phyloP scores from a whole-genome alignment of 768 basidiomycete species.

The Kwoniella dejecticola region DNA sequence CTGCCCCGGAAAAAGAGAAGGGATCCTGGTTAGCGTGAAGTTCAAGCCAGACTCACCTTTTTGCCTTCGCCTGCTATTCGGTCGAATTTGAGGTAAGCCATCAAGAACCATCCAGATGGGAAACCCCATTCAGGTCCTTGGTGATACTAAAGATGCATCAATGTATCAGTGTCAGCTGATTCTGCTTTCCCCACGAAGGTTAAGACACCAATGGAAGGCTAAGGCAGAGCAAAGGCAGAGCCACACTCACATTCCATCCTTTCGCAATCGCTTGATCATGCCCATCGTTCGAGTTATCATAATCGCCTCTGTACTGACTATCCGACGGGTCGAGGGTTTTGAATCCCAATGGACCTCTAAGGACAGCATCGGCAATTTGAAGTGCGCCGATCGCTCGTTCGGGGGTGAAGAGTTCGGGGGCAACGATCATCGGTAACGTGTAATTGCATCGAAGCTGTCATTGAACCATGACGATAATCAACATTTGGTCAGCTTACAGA shows the following conservation, averaged over 20 bases:
- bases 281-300: slow-evolving; percentile 92
- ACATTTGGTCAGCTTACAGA: too few relatives aligned
- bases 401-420: slow-evolving; percentile 88
- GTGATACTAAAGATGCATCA: slow-evolving; percentile 51
- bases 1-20: too few relatives aligned
- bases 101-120: slow-evolving; percentile 92
- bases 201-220: too few relatives aligned
- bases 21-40: too few relatives aligned
- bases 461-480: background rate
- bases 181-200: too few relatives aligned
- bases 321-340: slow-evolving; percentile 89
- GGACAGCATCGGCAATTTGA: slow-evolving; percentile 72
- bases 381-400: slow-evolving; percentile 77
- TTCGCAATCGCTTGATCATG: slow-evolving; percentile 82
- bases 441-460: slow-evolving; percentile 78
- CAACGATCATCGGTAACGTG: slow-evolving; percentile 94
- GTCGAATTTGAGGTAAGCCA: slow-evolving; percentile 90
- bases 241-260: slow-evolving; percentile 96
- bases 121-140: slow-evolving; percentile 94
- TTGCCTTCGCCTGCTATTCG: slow-evolving; percentile 67
- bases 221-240: too few relatives aligned
- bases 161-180: too few relatives aligned
- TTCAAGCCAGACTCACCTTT: slow-evolving; percentile 69
- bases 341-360: slow-evolving; percentile 92
- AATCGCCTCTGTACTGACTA: slow-evolving; percentile 82